These are phyloP conservation scores for Echites panduratus DNA, from an alignment of 257 asterid species.

Conservation along the genomic window DNA sequence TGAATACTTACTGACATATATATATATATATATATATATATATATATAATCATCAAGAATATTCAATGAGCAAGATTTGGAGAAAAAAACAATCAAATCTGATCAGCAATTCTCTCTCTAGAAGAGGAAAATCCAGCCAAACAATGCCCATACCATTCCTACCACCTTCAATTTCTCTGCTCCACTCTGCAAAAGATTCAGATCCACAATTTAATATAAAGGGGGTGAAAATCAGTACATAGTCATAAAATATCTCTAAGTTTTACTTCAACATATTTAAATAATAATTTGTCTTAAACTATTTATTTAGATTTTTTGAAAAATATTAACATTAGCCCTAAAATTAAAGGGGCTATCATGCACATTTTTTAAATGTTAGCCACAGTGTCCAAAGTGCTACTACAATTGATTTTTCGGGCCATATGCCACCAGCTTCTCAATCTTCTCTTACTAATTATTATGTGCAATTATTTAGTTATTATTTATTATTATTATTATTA, in stretches of 20 bases:
- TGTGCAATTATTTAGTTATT: no score
- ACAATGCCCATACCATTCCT: constrained; percentile 47
- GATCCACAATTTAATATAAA: neutral
- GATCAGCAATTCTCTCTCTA: constrained; percentile 7
- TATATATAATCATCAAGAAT: constrained; percentile 18
- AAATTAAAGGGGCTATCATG: no score
- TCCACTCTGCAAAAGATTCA: constrained; percentile 60
- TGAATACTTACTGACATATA: neutral
- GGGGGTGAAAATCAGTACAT: neutral
- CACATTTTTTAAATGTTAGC: no score
- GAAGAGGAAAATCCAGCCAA: constrained; percentile 46
- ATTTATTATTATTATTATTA: no score
- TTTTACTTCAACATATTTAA: neutral
- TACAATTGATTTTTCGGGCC: no score
- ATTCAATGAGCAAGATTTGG: neutral
- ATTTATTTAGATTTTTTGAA: no score
- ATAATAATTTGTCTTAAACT: no score
- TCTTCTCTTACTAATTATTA: no score
- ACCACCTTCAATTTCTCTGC: constrained; percentile 59
- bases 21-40: neutral
- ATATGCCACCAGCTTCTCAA: no score
- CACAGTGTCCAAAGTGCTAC: no score
- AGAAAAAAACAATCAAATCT: neutral
- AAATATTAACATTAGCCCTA: no score
- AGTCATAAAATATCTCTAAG: neutral